Base-by-base conservation (phyloP, 495 filamentous ascomycete species). In the Aspergillus baeticus region DNA sequence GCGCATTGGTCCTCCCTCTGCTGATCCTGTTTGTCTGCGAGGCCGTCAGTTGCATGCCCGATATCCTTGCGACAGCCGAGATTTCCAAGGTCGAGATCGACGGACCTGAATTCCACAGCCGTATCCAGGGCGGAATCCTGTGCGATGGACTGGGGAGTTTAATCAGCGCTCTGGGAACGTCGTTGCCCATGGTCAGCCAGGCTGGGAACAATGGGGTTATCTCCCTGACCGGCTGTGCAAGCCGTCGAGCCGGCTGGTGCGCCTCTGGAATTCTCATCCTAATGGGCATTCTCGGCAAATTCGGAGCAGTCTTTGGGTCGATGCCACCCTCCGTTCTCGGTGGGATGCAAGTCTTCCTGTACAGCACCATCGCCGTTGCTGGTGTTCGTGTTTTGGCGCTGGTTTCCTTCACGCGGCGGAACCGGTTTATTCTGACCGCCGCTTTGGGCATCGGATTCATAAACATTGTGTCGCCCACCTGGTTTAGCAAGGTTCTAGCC, bases 141-240 rank as follows among this genome's bases (percentile, higher is more conserved):
- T 88, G 89, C 2, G 91, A 94, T 60, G 89, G 90, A 15, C 55
- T 91, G 36, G 91, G 88, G 63, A 88, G 90, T 21, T 66, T 91
- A 58, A 70, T 96, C 20, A 87, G 89, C 36, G 88, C 84, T 2
- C 77, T 92, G 22, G 83, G 81, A 63, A 93, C 91, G 26, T 87
- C 88, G 34, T 85, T 88, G 0, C 87, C 90, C 31, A 88, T 91
- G 84, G 82, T 79, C 10, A 87, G 81, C 65, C 81, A 82, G 51
- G 85, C 90, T 0, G 88, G 91, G 67, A 94, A 94, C 68, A 96
- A 94, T 66, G 83, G 89, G 45, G 91, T 96, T 36, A 93, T 94
- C 56, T 84, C 88, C 14, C 74, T 93, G 31, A 93, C 90, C 1
- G 81, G 90, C 14, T 94, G 90, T 69, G 91, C 90, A 63, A 68